Percentiles rank a stretch among this genome's conserved stretches.
These are phyloP conservation scores for Phytophthora multivora DNA, from an alignment of 352 stramenopile genomes.

Conservation along the genomic window DNA sequence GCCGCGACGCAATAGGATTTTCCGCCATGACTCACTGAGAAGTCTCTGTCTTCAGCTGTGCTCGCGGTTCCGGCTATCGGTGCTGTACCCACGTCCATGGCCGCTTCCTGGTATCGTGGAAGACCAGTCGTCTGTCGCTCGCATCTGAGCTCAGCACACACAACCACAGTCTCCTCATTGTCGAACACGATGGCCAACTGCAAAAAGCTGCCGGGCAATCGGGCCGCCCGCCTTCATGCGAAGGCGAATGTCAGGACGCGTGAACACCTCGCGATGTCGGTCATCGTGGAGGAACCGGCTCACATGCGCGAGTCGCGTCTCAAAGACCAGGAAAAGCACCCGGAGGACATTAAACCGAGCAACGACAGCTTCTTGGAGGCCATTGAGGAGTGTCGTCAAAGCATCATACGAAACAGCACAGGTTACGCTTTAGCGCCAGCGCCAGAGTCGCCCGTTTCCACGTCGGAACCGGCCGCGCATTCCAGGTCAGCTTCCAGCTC, in stretches of 20 bases:
- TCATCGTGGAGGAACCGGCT: conserved; percentile 34
- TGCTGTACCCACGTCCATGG: conserved; percentile 21
- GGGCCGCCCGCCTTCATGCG: conserved; percentile 9
- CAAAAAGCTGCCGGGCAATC: conserved; percentile 18
- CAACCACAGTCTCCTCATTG: conserved; percentile 11
- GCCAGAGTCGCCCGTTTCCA: conserved; percentile 1
- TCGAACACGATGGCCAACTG: conserved; percentile 36
- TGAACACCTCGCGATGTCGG: conserved; percentile 29
- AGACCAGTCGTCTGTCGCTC: conserved; percentile 14
- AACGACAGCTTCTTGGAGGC: conserved; percentile 10
- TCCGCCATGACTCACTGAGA: conserved; percentile 16
- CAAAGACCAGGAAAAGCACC: conserved; percentile 21
- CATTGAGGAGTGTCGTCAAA: background rate
- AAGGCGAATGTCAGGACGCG: conserved; percentile 6
- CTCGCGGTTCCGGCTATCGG: conserved; percentile 18
- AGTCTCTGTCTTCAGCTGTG: conserved; percentile 7
- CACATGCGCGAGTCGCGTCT: conserved; percentile 32
- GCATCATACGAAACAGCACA: background rate
- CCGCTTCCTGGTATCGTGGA: conserved; percentile 29
- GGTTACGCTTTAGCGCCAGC: background rate
- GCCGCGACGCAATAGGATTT: conserved; percentile 5
- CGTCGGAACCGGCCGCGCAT: background rate
- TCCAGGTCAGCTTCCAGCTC: conserved; percentile 19
- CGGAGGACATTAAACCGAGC: conserved; percentile 25
- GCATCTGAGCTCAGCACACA: conserved; percentile 6